Evolutionary conservation across 495 filamentous ascomycete genomes (phyloP).

Genomic region (Tuber magnatum): DNA sequence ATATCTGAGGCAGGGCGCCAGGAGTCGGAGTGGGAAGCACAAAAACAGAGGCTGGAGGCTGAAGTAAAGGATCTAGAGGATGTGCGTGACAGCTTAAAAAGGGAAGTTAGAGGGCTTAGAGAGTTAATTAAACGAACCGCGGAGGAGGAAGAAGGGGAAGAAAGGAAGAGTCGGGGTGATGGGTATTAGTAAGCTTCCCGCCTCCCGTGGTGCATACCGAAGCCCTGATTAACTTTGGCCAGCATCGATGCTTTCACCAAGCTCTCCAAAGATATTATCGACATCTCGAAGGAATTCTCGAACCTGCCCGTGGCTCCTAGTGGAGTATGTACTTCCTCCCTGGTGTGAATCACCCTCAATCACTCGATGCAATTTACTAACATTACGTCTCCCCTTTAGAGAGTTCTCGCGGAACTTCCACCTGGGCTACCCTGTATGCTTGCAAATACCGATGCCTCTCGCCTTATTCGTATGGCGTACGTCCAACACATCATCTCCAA

Average conservation of each 20-base stretch:
- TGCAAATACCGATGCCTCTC: slow-evolving; percentile 46
- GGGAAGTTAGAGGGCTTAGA: slow-evolving; percentile 53
- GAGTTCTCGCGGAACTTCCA: slow-evolving; percentile 47
- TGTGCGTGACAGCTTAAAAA: slow-evolving; percentile 50
- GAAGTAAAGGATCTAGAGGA: slow-evolving; percentile 49
- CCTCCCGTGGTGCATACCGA: slow-evolving; percentile 17
- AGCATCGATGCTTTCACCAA: slow-evolving; percentile 56
- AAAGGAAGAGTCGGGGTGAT: slow-evolving; percentile 56
- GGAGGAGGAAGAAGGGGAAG: slow-evolving; percentile 48
- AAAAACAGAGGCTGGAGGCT: slow-evolving; percentile 49
- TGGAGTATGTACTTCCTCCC: slow-evolving; percentile 29
- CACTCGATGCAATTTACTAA: slow-evolving; percentile 18
- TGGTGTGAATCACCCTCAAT: not conserved
- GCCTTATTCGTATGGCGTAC: slow-evolving; percentile 55
- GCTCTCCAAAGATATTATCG: slow-evolving; percentile 53
- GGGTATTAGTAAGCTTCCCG: slow-evolving; percentile 54
- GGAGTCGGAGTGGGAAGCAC: slow-evolving; percentile 46
- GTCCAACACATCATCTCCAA: slow-evolving; percentile 56
- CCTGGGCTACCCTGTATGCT: slow-evolving; percentile 53
- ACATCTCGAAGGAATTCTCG: slow-evolving; percentile 53
- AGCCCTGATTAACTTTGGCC: slow-evolving; percentile 39
- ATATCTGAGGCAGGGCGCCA: slow-evolving; percentile 44
- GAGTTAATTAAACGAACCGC: slow-evolving; percentile 55
- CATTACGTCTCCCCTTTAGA: slow-evolving; percentile 13
- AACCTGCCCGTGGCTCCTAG: slow-evolving; percentile 52